Evolutionary conservation across 805 yeast genomes (phyloP), one percentile per base, ranked within the genome.

Genomic region (Spathaspora boniae): DNA sequence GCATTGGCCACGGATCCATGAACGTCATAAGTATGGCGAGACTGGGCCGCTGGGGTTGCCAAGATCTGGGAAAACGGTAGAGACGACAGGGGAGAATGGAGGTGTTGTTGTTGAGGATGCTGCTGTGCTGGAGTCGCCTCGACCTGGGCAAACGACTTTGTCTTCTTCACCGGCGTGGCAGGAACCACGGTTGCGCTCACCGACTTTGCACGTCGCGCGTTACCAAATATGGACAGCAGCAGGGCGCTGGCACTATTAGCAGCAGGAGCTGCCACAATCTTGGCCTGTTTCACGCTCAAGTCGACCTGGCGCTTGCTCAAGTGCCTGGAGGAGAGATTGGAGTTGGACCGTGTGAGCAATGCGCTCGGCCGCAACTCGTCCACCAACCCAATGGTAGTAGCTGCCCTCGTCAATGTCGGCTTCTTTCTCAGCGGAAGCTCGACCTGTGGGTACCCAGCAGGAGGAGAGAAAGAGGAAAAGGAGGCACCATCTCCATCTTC

Each of bases 241-340:
- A 6, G 14, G 12, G 40, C 7, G 22, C 29, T n/a, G 11, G 19
- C 24, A 15, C 32, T 26, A 16, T 14, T 12, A 12, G 31, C 11
- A 5, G 9, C n/a, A 16, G 26, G 32, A 34, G 12, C 28, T 27
- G 12, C 14, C 11, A 11, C 4, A 4, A 20, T 14, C 14, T 16
- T 25, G 4, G 24, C 14, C 18, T 9, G 25, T 27, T 29, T 42
- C 29, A 38, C 32, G 6, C 65, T 56, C 44, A 67, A 53, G 30
- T 67, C 72, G 15, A 68, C 69, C 44, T 65, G 70, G 26, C 73
- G 41, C 33, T 60, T 53, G 16, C 62, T 60, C 33, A 67, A 43
- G 37, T 60, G 56, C 28, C 60, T 64, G 1, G 72, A 55, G 2
- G 65, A 59, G 25, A 67, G 50, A 33, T 56, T 64, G 0, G 73